Percentiles rank a stretch among this genome's conserved stretches.
Conservation (phyloP, 495 filamentous ascomycete genomes). For the Bacidia rubella region DNA sequence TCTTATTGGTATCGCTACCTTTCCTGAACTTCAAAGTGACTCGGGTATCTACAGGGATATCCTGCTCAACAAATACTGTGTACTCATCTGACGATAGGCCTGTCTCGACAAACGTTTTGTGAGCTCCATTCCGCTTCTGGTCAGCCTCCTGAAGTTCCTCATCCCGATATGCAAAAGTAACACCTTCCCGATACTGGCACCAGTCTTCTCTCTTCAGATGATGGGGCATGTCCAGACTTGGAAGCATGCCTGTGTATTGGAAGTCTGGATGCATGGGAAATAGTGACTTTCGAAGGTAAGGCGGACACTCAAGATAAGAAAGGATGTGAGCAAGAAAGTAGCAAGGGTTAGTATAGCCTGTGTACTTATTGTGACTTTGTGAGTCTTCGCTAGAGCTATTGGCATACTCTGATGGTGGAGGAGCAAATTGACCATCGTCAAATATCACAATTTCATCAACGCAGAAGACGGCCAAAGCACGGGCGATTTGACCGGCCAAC, state of each 20-base stretch:
- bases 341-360: slow-evolving; percentile 48
- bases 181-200: slow-evolving; percentile 58
- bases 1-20: background rate
- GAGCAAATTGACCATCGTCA: slow-evolving; percentile 35
- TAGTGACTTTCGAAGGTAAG: slow-evolving; percentile 52
- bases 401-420: slow-evolving; percentile 8
- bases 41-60: slow-evolving; percentile 45
- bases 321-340: slow-evolving; percentile 62
- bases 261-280: slow-evolving; percentile 64
- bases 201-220: slow-evolving; percentile 53
- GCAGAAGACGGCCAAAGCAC: slow-evolving; percentile 59
- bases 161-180: slow-evolving; percentile 22
- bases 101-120: no score
- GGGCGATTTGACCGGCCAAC: slow-evolving; percentile 54
- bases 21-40: slow-evolving; percentile 50
- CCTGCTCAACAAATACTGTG: slow-evolving; percentile 35
- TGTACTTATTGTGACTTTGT: slow-evolving; percentile 27
- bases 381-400: slow-evolving; percentile 20
- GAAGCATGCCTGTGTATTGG: slow-evolving; percentile 45
- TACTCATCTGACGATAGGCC: no score
- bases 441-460: slow-evolving; percentile 69
- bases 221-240: slow-evolving; percentile 63
- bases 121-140: no score
- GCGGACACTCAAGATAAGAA: slow-evolving; percentile 62
- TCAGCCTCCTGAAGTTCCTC: background rate